Conservation (phyloP, 208 protist species). For the Trypanosoma caninum region DNA sequence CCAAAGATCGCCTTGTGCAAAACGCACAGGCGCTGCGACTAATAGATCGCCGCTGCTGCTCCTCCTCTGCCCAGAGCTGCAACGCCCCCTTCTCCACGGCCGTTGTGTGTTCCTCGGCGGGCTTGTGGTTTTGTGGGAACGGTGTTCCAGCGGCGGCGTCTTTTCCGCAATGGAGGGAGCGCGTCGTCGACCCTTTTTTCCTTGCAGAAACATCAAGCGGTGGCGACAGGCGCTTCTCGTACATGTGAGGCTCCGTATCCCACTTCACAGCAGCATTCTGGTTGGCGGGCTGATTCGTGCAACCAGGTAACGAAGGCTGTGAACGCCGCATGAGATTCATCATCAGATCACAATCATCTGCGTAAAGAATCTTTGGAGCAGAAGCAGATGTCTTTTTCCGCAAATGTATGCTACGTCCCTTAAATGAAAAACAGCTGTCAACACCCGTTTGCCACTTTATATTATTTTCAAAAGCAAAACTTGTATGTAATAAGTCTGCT, state of each 20-base stretch:
- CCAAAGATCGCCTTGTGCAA: slow-evolving; percentile 1
- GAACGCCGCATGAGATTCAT: background rate
- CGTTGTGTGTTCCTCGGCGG: background rate
- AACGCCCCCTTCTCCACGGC: background rate
- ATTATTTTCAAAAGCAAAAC: background rate
- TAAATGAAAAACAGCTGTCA: background rate
- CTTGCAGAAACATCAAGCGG: slow-evolving; percentile 1
- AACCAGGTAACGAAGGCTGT: background rate
- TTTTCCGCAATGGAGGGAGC: background rate
- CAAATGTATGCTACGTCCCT: background rate
- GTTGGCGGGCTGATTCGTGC: background rate
- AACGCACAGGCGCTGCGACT: background rate
- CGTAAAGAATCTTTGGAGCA: background rate
- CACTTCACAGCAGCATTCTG: background rate
- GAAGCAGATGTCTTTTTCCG: background rate
- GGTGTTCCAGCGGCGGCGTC: background rate
- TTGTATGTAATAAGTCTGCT: no score
- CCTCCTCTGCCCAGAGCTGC: slow-evolving; percentile 12
- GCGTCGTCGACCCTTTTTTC: background rate
- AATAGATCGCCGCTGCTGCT: background rate
- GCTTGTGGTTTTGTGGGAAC: background rate
- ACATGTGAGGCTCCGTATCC: slow-evolving; percentile 2
- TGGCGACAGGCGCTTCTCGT: background rate
- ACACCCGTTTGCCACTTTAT: background rate
- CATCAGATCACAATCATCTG: slow-evolving; percentile 12